Evolutionary conservation across 805 yeast genomes (phyloP), one percentile per base, ranked within the genome.

Genomic region (Teunomyces kruisii): DNA sequence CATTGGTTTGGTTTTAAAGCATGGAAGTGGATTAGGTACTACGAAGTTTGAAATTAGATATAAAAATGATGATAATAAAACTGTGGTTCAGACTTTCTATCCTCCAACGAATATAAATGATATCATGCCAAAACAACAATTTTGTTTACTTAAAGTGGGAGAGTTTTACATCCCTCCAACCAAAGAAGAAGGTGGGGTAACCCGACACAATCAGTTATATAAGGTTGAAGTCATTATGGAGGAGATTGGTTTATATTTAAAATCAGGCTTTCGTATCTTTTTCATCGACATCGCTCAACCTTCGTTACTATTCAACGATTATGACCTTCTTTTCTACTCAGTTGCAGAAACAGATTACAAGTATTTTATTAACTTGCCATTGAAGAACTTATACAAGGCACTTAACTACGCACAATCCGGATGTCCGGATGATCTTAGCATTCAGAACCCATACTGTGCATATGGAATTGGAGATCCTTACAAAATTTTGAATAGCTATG

Each of bases 101-200:
- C 83, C 86, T 0, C 82, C 86, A 0, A 67, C 78, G 0, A 76
- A 78, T 51, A 76, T 83, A 36, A 74, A 74, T 42, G 86, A 81
- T 9, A 66, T 83, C 17, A 61, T 80, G n/a, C 85, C 85, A 1
- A 72, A 70, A 42, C 66, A 72, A 22, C 74, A 72, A 47, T 71
- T 79, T 52, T 71, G 79, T 19, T 62, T 81, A 17, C 56, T 81
- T 30, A 74, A 78, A 49, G 52, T 81, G 22, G 86, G 84, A 0
- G 70, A 67, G 38, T 79, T 83, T 51, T 47, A 45, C 2, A 59
- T 78, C 1, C 67, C 70, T 19, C 22, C 22, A 3, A 4, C 22
- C 13, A 42, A 43, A 43, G 29, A 32, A 32, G 14, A 54, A 16
- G 33, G 33, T 10, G 32, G 17, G 2, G 28, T 14, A 15, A 32